Evolutionary conservation across 768 basidiomycete species (phyloP).

Genomic region (Leucosporidium creatinivorum): DNA sequence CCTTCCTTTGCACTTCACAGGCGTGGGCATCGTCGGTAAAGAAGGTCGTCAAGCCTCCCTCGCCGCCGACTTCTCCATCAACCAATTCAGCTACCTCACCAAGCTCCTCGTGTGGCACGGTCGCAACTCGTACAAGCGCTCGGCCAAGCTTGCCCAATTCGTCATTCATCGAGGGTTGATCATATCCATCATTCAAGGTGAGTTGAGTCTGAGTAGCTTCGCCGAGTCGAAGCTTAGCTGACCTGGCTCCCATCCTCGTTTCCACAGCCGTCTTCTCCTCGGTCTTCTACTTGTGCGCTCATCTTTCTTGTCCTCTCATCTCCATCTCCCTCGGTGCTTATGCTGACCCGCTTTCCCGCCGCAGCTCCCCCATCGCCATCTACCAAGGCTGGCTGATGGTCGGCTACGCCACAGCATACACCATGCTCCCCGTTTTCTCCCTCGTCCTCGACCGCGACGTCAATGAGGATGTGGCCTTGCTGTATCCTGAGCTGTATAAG

Average conservation of each 20-base stretch:
- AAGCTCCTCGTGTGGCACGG: slow-evolving; percentile 98
- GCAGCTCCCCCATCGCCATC: slow-evolving; percentile 89
- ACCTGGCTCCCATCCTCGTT: background rate
- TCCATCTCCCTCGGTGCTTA: too few species aligned
- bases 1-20: slow-evolving; percentile 43
- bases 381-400: slow-evolving; percentile 98
- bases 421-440: slow-evolving; percentile 98
- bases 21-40: slow-evolving; percentile 96
- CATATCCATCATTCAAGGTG: slow-evolving; percentile 96
- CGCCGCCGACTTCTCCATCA: slow-evolving; percentile 98
- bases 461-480: slow-evolving; percentile 84
- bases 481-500: slow-evolving; percentile 97
- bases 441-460: slow-evolving; percentile 92
- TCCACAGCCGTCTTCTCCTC: slow-evolving; percentile 26
- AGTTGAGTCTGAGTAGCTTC: slow-evolving; percentile 67
- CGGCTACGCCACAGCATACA: slow-evolving; percentile 55
- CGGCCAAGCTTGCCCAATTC: slow-evolving; percentile 94
- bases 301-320: too few species aligned
- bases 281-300: slow-evolving; percentile 45
- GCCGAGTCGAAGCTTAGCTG: background rate
- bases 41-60: slow-evolving; percentile 98
- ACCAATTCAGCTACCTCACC: slow-evolving; percentile 89
- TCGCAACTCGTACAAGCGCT: slow-evolving; percentile 95
- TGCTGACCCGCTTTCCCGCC: slow-evolving; percentile 43
- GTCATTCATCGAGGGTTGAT: slow-evolving; percentile 80